Percentiles rank a stretch among this genome's conserved stretches.
These are phyloP conservation scores for Letharia columbiana DNA, from an alignment of 495 filamentous ascomycete genomes.

Conservation along the genomic window DNA sequence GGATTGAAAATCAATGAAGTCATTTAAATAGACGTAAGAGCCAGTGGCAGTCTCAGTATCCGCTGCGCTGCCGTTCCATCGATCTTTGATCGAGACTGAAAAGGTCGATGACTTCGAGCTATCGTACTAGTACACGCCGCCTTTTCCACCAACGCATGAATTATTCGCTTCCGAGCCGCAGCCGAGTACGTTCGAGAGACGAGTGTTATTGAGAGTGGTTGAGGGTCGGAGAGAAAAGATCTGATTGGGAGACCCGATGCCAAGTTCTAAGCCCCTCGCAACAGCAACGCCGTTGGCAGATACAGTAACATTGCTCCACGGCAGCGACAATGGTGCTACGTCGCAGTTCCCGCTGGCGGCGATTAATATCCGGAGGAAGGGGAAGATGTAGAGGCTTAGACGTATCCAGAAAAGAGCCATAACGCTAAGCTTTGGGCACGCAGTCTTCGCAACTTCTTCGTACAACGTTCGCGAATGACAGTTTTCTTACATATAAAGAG, in stretches of 20 bases:
- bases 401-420: neutral
- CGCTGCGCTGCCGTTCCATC: conserved; percentile 7
- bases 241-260: conserved; percentile 1
- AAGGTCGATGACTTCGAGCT: conserved; percentile 12
- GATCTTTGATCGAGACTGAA: conserved; percentile 8
- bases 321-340: neutral
- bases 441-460: neutral
- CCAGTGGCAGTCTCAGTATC: conserved; percentile 5
- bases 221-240: conserved; percentile 9
- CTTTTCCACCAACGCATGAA: conserved; percentile 13
- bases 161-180: neutral
- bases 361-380: neutral
- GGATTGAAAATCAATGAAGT: neutral
- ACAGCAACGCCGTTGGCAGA: conserved; percentile 2
- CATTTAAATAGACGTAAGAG: conserved; percentile 4
- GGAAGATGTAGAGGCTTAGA: neutral
- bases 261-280: conserved; percentile 2
- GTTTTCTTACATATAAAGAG: too few relatives aligned
- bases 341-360: conserved; percentile 3
- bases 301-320: conserved; percentile 5
- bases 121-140: conserved; percentile 9
- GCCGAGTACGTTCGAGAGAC: neutral
- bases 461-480: too few relatives aligned
- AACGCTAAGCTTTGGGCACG: neutral
- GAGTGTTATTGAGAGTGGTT: conserved; percentile 2